Base-by-base conservation (phyloP, 2,329 filamentous ascomycete genomes). In the Blumeria graminis region DNA sequence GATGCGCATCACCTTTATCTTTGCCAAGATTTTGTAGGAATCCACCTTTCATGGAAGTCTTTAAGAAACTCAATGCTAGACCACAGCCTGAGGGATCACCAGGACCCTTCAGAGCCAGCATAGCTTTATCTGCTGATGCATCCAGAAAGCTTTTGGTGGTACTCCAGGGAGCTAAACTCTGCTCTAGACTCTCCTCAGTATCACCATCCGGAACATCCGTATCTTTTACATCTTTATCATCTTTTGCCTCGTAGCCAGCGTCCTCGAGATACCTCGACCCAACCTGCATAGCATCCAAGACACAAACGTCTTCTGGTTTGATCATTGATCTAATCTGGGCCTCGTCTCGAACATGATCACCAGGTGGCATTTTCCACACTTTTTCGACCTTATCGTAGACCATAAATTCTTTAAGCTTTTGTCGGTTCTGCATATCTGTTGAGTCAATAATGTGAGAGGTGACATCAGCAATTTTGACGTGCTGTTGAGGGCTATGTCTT, bases 1-100 rank as follows among this genome's bases (percentile, higher is more conserved):
- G 78, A 69, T 2, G 79, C 78, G 1, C 79, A 58, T 79, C 52
- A 14, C 57, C 77, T 39, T 54, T 54, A 39, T 54, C 51, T 39
- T 54, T 54, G 11, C 51, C 51, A 32, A 93, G 78, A 18, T 88
- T 84, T 65, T 89, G 86, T 68, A 95, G 77, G 59, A 80, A 98
- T 0, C 92, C 92, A 59, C 92, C 92, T 69, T 98, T 98, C 92
- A 98, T 98, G 0, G 87, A 94, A 0, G 89, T 95, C 65, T 92
- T 88, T 68, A 98, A 89, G 68, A 98, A 95, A 67, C 86, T 95
- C 72, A 96, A 94, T 1, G 86, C 92, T 58, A 95, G 81, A 1
- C 92, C 92, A 63, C 89, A 84, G 28, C 88, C 88, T 0, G 90
- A 94, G 3, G 92, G 92, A 66, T 98, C 92, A 57, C 92, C 92